These are phyloP conservation scores for Breviolum minutum DNA, from an alignment of 73 alveolate species.

Conservation along the genomic window DNA sequence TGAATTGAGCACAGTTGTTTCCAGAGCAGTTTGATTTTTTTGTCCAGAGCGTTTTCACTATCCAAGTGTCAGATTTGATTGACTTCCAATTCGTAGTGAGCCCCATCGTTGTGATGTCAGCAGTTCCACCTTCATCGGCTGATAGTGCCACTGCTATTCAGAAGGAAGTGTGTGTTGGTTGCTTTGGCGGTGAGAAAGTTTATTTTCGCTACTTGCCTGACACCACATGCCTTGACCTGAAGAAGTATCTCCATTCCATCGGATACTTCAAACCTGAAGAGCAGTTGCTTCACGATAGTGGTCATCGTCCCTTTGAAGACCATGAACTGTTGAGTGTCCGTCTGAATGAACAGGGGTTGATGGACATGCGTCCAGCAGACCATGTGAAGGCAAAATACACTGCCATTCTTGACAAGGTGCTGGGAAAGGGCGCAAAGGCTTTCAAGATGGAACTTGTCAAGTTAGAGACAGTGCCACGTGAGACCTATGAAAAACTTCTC, in stretches of 20 bases:
- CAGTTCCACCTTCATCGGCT: too few relatives aligned
- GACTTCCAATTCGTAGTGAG: too few relatives aligned
- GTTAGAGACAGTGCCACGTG: too few relatives aligned
- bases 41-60: too few relatives aligned
- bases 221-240: background rate
- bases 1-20: too few relatives aligned
- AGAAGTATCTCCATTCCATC: background rate
- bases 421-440: background rate
- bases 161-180: background rate
- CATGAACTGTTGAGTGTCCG: too few relatives aligned
- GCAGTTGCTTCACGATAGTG: background rate
- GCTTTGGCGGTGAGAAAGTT: background rate
- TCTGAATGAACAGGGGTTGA: background rate
- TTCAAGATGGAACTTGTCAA: too few relatives aligned
- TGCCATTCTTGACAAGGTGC: background rate
- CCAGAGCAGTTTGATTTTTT: too few relatives aligned
- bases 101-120: too few relatives aligned
- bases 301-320: background rate
- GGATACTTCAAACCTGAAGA: background rate
- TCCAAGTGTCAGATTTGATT: too few relatives aligned
- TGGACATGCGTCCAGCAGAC: background rate
- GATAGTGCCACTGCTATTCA: too few relatives aligned
- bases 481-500: too few relatives aligned
- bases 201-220: background rate
- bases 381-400: background rate